phyloP scores from a whole-genome alignment of 2,329 filamentous ascomycete genomes.

The Ilyonectria destructans region DNA sequence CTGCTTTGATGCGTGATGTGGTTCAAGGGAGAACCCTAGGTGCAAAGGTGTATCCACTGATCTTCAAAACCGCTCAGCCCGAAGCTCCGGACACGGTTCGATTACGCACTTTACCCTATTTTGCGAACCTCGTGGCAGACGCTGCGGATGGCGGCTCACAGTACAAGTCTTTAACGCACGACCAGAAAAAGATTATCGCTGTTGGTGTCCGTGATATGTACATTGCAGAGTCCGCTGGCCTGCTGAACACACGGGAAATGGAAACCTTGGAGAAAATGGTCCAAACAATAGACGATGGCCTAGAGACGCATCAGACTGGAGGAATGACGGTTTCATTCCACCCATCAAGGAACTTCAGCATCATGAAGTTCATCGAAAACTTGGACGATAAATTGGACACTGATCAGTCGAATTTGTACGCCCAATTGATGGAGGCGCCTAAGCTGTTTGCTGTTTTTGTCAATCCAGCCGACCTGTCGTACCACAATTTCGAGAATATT shows the following conservation, averaged over 20 bases:
- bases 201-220: slow-evolving; percentile 24
- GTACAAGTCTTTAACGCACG: background rate
- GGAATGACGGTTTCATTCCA: slow-evolving; percentile 14
- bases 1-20: slow-evolving; percentile 4
- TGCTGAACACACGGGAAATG: slow-evolving; percentile 1
- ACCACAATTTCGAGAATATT: slow-evolving; percentile 31
- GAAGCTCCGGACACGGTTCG: background rate
- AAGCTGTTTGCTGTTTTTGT: slow-evolving; percentile 23
- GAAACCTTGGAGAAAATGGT: background rate
- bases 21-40: slow-evolving; percentile 6
- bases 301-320: background rate
- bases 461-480: slow-evolving; percentile 23
- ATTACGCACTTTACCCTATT: slow-evolving; percentile 12
- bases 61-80: background rate
- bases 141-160: background rate
- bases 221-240: slow-evolving; percentile 1
- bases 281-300: background rate
- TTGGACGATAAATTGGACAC: slow-evolving; percentile 13
- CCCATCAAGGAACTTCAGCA: slow-evolving; percentile 2
- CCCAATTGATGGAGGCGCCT: slow-evolving; percentile 17
- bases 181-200: slow-evolving; percentile 3
- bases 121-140: slow-evolving; percentile 1
- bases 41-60: slow-evolving; percentile 18
- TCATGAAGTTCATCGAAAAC: slow-evolving; percentile 20
- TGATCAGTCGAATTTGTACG: background rate